phyloP scores from a whole-genome alignment of 1,284 basidiomycete genomes.

The Ganoderma resinaceum region DNA sequence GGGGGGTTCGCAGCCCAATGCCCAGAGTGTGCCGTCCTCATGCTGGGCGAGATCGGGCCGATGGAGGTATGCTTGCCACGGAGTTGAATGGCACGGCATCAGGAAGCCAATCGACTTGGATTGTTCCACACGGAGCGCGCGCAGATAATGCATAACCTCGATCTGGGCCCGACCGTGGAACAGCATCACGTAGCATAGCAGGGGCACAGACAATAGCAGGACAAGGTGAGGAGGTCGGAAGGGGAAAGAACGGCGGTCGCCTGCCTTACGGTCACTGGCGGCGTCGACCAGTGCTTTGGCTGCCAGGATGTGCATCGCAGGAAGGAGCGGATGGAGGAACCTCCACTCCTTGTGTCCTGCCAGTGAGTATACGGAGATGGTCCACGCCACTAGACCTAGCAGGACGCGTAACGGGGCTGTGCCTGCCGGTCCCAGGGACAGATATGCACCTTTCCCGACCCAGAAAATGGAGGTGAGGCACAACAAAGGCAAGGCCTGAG shows the following conservation, averaged over 20 bases:
- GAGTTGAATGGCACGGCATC: conserved; percentile 99
- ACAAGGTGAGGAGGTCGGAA: conserved; percentile 45
- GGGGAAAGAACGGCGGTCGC: conserved; percentile 28
- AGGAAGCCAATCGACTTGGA: conserved; percentile 78
- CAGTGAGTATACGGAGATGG: conserved; percentile 77
- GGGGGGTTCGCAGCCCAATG: conserved; percentile 92
- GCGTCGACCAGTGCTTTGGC: conserved; percentile 72
- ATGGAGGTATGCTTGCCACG: conserved; percentile 93
- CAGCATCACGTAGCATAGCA: conserved; percentile 70
- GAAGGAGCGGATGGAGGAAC: conserved; percentile 92
- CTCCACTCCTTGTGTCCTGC: conserved; percentile 96
- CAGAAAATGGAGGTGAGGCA: conserved; percentile 80
- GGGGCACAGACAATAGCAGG: conserved; percentile 62
- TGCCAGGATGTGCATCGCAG: conserved; percentile 85
- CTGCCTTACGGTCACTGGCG: conserved; percentile 28
- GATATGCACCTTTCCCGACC: conserved; percentile 65
- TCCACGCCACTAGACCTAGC: conserved; percentile 66
- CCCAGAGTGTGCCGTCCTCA: conserved; percentile 67
- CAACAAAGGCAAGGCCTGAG: conserved; percentile 87
- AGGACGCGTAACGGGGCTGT: conserved; percentile 49
- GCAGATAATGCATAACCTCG: conserved; percentile 70
- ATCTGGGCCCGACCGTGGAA: conserved; percentile 85
- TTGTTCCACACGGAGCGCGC: conserved; percentile 55
- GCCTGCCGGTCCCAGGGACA: conserved; percentile 34
- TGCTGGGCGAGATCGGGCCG: conserved; percentile 58